phyloP scores from a whole-genome alignment of 2,329 filamentous ascomycete genomes.

The Pseudocercospora musae region DNA sequence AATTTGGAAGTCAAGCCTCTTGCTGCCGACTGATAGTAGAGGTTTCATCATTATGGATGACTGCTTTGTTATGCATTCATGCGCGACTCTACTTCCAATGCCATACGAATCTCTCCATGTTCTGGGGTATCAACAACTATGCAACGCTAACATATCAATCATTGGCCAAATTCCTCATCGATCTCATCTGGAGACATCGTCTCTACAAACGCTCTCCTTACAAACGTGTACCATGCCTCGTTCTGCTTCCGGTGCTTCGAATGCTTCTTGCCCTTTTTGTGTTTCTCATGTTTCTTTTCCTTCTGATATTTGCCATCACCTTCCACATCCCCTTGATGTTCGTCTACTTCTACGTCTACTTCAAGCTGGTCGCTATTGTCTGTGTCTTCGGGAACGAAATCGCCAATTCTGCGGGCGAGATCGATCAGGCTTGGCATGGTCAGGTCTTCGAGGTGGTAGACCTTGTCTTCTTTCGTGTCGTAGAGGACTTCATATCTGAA shows the following conservation, averaged over 20 bases:
- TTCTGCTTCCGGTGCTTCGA: conserved; percentile 52
- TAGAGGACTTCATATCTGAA: conserved; percentile 84
- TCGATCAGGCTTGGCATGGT: conserved; percentile 79
- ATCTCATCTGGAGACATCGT: conserved; percentile 67
- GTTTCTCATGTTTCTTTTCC: conserved; percentile 26
- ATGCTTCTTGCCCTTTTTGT: conserved; percentile 33
- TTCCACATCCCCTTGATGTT: conserved; percentile 19
- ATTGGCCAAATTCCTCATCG: conserved; percentile 39
- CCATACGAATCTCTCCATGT: background rate
- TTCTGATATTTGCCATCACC: conserved; percentile 14
- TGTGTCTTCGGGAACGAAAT: conserved; percentile 39
- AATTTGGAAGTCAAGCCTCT: too few relatives aligned
- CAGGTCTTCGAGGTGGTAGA: conserved; percentile 75
- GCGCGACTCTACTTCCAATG: background rate
- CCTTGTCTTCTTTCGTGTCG: conserved; percentile 70
- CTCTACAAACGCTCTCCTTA: conserved; percentile 74
- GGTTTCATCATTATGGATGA: too few relatives aligned
- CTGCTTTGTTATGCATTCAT: too few relatives aligned
- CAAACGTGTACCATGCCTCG: conserved; percentile 73
- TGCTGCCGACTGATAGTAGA: too few relatives aligned
- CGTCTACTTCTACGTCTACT: conserved; percentile 17
- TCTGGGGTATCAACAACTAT: background rate
- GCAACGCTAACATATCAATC: conserved; percentile 2
- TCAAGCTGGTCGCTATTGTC: conserved; percentile 26
- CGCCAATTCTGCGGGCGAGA: conserved; percentile 74